These are phyloP conservation scores for Hygrocybe punicea DNA, from an alignment of 768 basidiomycete genomes.

Conservation along the genomic window DNA sequence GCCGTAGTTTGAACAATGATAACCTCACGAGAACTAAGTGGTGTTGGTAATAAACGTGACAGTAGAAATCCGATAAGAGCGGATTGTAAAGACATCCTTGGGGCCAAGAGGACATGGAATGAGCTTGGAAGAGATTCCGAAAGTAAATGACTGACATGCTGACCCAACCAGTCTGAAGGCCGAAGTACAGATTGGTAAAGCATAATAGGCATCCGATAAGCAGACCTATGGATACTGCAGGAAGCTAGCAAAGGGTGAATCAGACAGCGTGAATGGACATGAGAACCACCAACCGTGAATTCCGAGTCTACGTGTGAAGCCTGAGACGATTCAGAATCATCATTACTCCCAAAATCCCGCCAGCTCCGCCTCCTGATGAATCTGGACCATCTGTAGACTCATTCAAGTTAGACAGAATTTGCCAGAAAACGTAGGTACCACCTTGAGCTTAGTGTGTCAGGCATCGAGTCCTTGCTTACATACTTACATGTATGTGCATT, in stretches of 20 bases:
- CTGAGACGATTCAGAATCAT: no score
- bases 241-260: constrained; percentile 19
- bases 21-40: constrained; percentile 86
- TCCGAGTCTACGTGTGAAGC: neutral
- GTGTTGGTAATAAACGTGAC: constrained; percentile 66
- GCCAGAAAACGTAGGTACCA: no score
- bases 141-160: constrained; percentile 56
- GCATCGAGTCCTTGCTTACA: no score
- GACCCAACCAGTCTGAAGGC: constrained; percentile 87
- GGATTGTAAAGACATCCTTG: constrained; percentile 93
- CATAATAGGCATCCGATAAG: constrained; percentile 83
- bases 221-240: constrained; percentile 73
- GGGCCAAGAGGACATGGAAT: neutral
- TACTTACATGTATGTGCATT: no score
- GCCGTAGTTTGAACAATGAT: constrained; percentile 94
- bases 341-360: no score
- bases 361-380: no score
- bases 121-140: neutral
- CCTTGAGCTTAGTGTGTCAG: no score
- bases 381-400: no score
- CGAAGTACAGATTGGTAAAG: constrained; percentile 89
- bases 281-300: neutral
- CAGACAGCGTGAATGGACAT: neutral
- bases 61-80: constrained; percentile 88
- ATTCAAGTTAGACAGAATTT: no score